These are phyloP conservation scores for Digitaria exilis DNA, from an alignment of 202 grass and related monocot genomes.

Conservation along the genomic window DNA sequence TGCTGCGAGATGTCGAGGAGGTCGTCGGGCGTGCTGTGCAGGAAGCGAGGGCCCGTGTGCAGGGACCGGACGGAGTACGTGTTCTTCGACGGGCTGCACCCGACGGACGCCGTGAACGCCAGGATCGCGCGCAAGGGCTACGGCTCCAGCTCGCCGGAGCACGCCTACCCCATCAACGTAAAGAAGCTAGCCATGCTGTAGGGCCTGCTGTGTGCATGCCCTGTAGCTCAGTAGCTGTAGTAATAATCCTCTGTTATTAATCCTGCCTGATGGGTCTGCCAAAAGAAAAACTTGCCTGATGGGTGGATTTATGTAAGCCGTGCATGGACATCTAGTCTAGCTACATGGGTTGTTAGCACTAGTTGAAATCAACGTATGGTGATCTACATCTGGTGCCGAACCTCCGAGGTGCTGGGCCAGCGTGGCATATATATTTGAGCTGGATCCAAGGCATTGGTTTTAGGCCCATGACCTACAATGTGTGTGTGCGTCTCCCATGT, in stretches of 20 bases:
- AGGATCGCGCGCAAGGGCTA: constrained; percentile 51
- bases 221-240: too few relatives aligned
- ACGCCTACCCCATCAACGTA: constrained; percentile 63
- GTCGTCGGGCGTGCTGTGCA: constrained; percentile 47
- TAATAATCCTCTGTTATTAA: neutral
- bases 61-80: constrained; percentile 51
- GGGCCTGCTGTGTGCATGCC: neutral
- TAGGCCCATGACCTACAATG: neutral
- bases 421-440: neutral
- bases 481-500: too few relatives aligned
- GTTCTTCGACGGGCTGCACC: constrained; percentile 79
- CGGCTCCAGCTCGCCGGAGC: constrained; percentile 34
- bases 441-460: neutral
- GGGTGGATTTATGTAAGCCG: neutral
- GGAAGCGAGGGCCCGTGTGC: constrained; percentile 49
- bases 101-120: constrained; percentile 62
- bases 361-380: neutral
- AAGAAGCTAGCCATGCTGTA: constrained; percentile 47
- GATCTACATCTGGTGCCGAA: neutral
- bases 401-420: neutral
- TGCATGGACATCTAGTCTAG: neutral
- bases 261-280: too few relatives aligned
- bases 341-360: neutral
- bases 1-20: constrained; percentile 52
- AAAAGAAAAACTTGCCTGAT: too few relatives aligned